Conservation (phyloP, 176 grass and related monocot species). For the Aegilops speltoides region DNA sequence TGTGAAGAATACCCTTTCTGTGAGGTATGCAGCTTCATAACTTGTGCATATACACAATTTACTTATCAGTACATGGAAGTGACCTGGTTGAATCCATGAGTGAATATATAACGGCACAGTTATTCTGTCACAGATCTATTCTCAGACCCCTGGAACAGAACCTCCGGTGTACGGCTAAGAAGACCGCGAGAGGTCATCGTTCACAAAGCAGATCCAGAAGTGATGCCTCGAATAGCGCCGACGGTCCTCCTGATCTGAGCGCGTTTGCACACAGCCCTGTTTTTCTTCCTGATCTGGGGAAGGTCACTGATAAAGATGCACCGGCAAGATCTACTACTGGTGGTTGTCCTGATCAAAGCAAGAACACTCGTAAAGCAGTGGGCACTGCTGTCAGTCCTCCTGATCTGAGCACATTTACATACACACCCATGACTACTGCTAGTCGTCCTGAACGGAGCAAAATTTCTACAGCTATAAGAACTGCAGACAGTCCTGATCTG, state of each 20-base stretch:
- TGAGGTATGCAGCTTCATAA: constrained; percentile 44
- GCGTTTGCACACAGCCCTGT: constrained; percentile 37
- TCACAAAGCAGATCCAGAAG: constrained; percentile 32
- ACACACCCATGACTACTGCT: constrained; percentile 19
- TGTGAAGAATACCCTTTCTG: constrained; percentile 67
- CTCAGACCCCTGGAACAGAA: constrained; percentile 29
- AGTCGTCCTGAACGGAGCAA: background rate
- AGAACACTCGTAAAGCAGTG: background rate
- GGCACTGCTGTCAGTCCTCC: background rate
- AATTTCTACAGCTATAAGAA: background rate
- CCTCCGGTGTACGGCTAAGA: constrained; percentile 15
- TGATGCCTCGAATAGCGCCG: background rate
- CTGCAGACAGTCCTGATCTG: constrained; percentile 9
- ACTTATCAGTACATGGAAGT: background rate
- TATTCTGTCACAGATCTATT: constrained; percentile 35
- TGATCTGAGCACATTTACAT: constrained; percentile 40
- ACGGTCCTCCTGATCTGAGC: constrained; percentile 33
- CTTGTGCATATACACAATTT: constrained; percentile 11
- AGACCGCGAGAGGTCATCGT: constrained; percentile 9
- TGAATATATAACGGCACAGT: background rate
- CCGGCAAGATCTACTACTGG: constrained; percentile 23
- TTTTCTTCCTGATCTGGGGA: constrained; percentile 23
- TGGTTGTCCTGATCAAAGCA: background rate
- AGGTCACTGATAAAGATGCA: constrained; percentile 23
- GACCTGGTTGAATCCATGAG: background rate